These are phyloP conservation scores for Apocynum venetum DNA, from an alignment of 257 asterid genomes.

Conservation along the genomic window DNA sequence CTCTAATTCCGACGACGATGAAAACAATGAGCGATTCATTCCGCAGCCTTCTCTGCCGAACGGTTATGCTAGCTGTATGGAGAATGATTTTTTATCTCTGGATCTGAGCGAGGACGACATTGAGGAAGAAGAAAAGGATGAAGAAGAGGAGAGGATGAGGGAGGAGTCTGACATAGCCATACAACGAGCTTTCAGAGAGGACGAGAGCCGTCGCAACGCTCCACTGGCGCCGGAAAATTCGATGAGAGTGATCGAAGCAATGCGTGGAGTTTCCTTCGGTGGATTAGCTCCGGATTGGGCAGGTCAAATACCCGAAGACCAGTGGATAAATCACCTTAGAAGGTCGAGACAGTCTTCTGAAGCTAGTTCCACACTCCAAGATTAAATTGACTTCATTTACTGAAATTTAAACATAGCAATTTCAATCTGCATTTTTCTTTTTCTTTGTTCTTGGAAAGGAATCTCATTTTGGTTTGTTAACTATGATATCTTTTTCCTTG, in stretches of 20 bases:
- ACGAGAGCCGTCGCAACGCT: constrained; percentile 69
- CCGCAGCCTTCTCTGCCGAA: constrained; percentile 38
- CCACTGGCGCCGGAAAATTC: constrained; percentile 69
- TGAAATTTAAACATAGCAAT: background rate
- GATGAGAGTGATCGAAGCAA: constrained; percentile 72
- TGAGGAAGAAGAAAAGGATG: constrained; percentile 19
- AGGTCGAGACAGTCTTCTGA: constrained; percentile 33
- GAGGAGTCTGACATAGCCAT: constrained; percentile 45
- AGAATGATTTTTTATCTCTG: constrained; percentile 49
- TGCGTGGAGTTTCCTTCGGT: constrained; percentile 64
- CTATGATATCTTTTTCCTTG: background rate
- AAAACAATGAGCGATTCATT: constrained; percentile 19
- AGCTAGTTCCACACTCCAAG: constrained; percentile 14
- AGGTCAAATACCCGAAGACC: constrained; percentile 58
- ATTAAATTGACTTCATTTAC: background rate
- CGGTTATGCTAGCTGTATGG: constrained; percentile 41
- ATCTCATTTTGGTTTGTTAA: background rate
- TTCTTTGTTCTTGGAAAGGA: too few relatives aligned
- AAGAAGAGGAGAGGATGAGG: constrained; percentile 34
- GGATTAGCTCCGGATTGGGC: constrained; percentile 78
- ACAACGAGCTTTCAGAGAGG: constrained; percentile 66
- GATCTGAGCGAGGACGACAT: constrained; percentile 47
- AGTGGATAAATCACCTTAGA: constrained; percentile 60
- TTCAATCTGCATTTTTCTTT: too few relatives aligned
- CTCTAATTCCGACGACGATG: constrained; percentile 14